Base-by-base conservation (phyloP, 768 basidiomycete genomes). In the Auricularia auricula-judae region DNA sequence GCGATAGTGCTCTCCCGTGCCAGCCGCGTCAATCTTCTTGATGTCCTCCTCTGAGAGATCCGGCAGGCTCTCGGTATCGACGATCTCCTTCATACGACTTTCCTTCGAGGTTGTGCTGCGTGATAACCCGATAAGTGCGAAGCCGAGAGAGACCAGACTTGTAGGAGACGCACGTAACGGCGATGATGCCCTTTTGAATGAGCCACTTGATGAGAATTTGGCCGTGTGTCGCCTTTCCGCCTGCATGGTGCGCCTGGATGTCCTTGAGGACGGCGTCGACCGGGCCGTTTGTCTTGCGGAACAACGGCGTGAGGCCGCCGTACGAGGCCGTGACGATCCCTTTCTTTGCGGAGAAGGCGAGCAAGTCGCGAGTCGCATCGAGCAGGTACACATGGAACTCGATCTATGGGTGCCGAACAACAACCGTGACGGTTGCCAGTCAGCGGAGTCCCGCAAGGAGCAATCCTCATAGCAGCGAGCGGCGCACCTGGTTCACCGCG, bases 401-500 rank as follows among this genome's bases (percentile, higher is more conserved):
- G 29, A 84, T 71, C 80, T 82, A 18, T 29, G 4, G 14, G 23
- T 8, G 10, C 56, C 11, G 39, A 14, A 42, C 53, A 54, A 3
- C 53, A 54, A 7, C 53, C 29, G 18, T 3, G 29, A 29, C 29
- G 29, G 29, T 29, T 29, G 29, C 29, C 29, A 29, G 29, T 29
- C 29, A 29, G 29, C 29, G 29, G 29, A 29, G 29, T 3, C 29
- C 29, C 29, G 29, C 29, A 29, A 29, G 29, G 29, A 29, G 29
- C 29, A 29, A 29, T 29, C 29, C 29, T 29, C 29, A 29, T 29
- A 29, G 29, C 29, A 29, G 29, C 29, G 29, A 29, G 29, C 29
- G 29, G 29, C 77, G 64, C 63, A 84, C 87, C 81, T 90, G 89
- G 73, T 93, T 76, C 29, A 89, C 88, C 21, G 81, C 86, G 5